Evolutionary conservation across 2,329 filamentous ascomycete species (phyloP).

Genomic region (Cytospora leucostoma): DNA sequence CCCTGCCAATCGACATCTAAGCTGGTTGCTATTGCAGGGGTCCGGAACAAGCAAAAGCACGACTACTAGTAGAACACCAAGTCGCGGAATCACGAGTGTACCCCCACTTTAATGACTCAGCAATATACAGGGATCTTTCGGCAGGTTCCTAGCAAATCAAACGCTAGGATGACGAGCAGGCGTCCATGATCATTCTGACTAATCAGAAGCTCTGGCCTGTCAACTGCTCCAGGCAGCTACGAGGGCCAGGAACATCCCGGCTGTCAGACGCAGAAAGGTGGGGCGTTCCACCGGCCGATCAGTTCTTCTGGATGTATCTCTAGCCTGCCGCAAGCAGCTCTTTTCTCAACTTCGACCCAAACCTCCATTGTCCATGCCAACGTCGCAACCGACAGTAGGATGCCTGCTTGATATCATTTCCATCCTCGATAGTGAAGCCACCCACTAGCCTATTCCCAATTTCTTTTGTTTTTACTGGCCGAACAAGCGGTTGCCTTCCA

Average conservation of each 20-base stretch:
- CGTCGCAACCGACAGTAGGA: constrained; percentile 15
- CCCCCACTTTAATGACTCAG: background rate
- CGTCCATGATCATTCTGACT: constrained; percentile 8
- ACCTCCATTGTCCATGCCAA: constrained; percentile 1
- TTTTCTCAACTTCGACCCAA: background rate
- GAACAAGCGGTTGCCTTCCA: constrained; percentile 2
- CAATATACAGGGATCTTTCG: background rate
- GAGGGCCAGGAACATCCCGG: background rate
- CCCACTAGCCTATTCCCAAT: background rate
- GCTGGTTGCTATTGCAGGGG: background rate
- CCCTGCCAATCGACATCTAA: constrained; percentile 10
- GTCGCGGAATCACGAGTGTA: constrained; percentile 11
- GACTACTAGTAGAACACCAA: constrained; percentile 24
- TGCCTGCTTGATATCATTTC: background rate
- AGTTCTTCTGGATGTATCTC: background rate
- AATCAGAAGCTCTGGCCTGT: background rate
- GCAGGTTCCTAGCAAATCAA: background rate
- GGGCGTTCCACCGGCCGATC: constrained; percentile 9
- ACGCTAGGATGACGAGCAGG: background rate
- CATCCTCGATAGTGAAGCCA: background rate
- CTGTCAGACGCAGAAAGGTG: constrained; percentile 15
- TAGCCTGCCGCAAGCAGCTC: constrained; percentile 19
- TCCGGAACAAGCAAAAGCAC: constrained; percentile 12
- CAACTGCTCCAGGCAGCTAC: background rate
- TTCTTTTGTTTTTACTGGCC: background rate